phyloP scores from a whole-genome alignment of 345 rosid species.

The Fremontodendron californicum region DNA sequence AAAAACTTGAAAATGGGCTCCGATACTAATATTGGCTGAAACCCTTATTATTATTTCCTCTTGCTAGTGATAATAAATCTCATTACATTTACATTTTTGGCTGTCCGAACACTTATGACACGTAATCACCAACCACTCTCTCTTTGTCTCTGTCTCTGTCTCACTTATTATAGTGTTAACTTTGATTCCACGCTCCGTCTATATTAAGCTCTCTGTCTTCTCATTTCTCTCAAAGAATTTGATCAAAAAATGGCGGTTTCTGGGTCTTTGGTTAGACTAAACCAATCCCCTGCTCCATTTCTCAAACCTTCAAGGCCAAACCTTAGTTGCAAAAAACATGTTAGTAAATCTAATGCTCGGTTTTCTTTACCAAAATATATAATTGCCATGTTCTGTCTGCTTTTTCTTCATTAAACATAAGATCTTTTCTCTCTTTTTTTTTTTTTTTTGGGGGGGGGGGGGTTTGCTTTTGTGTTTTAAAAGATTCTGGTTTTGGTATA shows the following conservation, averaged over 20 bases:
- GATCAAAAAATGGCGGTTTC: slow-evolving; percentile 36
- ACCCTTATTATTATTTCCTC: too few relatives aligned
- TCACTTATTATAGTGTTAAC: slow-evolving; percentile 21
- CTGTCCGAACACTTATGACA: too few relatives aligned
- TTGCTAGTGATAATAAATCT: too few relatives aligned
- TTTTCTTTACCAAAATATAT: not conserved
- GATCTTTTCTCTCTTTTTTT: not conserved
- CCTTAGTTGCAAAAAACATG: slow-evolving; percentile 28
- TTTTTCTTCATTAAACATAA: not conserved
- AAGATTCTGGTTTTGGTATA: not conserved
- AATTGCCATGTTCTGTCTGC: not conserved
- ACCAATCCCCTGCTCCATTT: slow-evolving; percentile 23
- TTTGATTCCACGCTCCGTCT: slow-evolving; percentile 12
- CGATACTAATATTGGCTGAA: too few relatives aligned
- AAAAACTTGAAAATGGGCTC: too few relatives aligned
- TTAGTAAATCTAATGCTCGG: not conserved
- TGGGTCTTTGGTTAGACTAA: slow-evolving; percentile 20
- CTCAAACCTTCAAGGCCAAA: slow-evolving; percentile 17
- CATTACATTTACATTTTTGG: not conserved
- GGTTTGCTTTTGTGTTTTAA: not conserved
- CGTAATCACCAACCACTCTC: too few relatives aligned
- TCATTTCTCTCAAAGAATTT: not conserved
- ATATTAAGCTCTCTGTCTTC: not conserved
- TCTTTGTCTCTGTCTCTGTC: not conserved
- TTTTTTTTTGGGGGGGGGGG: too few relatives aligned